Percentiles rank a stretch among this genome's conserved stretches.
phyloP scores from a whole-genome alignment of 73 alveolate genomes.

The Blepharisma japonicum region DNA sequence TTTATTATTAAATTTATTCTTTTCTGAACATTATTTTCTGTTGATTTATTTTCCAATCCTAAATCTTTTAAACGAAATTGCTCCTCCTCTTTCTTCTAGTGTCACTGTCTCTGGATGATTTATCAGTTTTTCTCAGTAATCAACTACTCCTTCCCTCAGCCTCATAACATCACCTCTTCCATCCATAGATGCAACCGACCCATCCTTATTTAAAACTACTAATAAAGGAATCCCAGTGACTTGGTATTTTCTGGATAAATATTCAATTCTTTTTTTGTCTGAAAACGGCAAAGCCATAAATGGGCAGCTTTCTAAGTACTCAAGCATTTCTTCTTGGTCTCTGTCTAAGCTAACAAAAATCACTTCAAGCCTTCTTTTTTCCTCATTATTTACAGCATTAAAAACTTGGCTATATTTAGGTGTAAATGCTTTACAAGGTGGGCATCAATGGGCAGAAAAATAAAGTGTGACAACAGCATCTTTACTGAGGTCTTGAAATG shows the following conservation, averaged over 20 bases:
- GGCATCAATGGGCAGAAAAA: slow-evolving; percentile 92
- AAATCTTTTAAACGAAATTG: too few relatives aligned
- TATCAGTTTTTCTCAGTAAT: slow-evolving; percentile 26
- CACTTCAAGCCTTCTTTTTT: slow-evolving; percentile 37
- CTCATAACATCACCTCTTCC: slow-evolving; percentile 47
- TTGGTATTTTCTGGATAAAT: slow-evolving; percentile 60
- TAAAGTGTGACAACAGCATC: slow-evolving; percentile 51
- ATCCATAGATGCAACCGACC: slow-evolving; percentile 44
- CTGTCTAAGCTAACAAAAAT: slow-evolving; percentile 33
- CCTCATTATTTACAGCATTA: slow-evolving; percentile 50
- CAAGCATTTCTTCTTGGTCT: slow-evolving; percentile 26
- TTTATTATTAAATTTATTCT: too few relatives aligned
- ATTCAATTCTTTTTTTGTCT: slow-evolving; percentile 63
- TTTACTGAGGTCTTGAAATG: too few relatives aligned
- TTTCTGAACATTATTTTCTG: too few relatives aligned
- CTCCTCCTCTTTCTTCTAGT: too few relatives aligned
- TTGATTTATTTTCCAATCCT: too few relatives aligned
- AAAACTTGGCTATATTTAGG: slow-evolving; percentile 64
- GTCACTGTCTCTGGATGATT: neutral
- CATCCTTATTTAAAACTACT: slow-evolving; percentile 44
- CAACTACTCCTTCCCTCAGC: slow-evolving; percentile 51
- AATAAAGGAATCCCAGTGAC: slow-evolving; percentile 85
- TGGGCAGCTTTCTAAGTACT: slow-evolving; percentile 34
- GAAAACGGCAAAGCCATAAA: slow-evolving; percentile 77
- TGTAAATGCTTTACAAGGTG: slow-evolving; percentile 89